Conservation (phyloP, 2,329 filamentous ascomycete genomes). For the Botrytis galanthina region DNA sequence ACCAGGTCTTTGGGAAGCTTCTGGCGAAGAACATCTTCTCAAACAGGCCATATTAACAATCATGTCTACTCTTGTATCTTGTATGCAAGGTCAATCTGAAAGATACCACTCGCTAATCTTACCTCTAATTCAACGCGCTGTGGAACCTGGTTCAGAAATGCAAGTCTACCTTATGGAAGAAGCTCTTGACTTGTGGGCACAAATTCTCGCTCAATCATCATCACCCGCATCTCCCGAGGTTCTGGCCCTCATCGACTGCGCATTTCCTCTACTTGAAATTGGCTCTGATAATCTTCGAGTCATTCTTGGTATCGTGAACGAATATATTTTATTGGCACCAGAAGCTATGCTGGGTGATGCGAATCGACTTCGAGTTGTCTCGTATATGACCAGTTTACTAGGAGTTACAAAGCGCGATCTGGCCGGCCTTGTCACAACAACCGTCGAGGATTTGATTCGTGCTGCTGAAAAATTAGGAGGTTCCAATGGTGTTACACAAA, state of each 20-base stretch:
- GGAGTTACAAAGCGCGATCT: slow-evolving; percentile 57
- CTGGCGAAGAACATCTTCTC: slow-evolving; percentile 78
- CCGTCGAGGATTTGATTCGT: slow-evolving; percentile 64
- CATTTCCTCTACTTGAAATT: slow-evolving; percentile 65
- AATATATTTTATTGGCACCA: slow-evolving; percentile 69
- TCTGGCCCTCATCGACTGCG: slow-evolving; percentile 59
- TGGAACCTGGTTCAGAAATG: slow-evolving; percentile 71
- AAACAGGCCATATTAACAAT: slow-evolving; percentile 91
- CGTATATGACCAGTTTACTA: slow-evolving; percentile 50
- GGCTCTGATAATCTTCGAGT: slow-evolving; percentile 61
- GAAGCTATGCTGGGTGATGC: slow-evolving; percentile 60
- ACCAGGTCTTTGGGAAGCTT: slow-evolving; percentile 79
- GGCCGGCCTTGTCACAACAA: slow-evolving; percentile 55
- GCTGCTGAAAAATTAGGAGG: slow-evolving; percentile 62
- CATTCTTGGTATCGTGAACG: slow-evolving; percentile 64
- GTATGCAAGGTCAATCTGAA: slow-evolving; percentile 75
- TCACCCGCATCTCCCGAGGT: slow-evolving; percentile 61
- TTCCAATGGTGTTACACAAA: slow-evolving; percentile 56
- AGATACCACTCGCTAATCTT: slow-evolving; percentile 78
- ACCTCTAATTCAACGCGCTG: slow-evolving; percentile 76
- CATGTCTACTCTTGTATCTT: slow-evolving; percentile 78
- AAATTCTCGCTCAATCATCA: slow-evolving; percentile 66
- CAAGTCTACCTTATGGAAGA: slow-evolving; percentile 87
- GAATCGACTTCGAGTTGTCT: slow-evolving; percentile 51
- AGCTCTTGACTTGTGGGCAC: slow-evolving; percentile 83